Evolutionary conservation across 2,329 filamentous ascomycete genomes (phyloP), one percentile per base, ranked within the genome.

Genomic region (Cytospora piceae): DNA sequence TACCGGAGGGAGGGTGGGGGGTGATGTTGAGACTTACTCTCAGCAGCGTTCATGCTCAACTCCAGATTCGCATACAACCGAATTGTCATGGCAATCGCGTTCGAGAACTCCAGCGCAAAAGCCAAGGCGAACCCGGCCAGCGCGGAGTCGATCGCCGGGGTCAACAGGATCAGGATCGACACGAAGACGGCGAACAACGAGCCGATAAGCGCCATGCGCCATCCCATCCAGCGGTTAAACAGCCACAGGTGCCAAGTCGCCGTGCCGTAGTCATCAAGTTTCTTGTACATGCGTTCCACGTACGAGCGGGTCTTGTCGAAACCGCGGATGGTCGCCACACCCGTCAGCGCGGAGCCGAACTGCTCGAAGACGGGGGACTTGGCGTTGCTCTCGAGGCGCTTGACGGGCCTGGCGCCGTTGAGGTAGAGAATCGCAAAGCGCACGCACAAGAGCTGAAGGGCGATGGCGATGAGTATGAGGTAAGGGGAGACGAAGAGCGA

Each of bases 281-380:
- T 85, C 57, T 75, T 74, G 73, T 89, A 89, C 88, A 94, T 93
- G 63, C 86, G 83, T 14, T 87, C 81, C 55, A 91, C 80, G 69
- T 93, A 94, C 0, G 83, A 81, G 24, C 86, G 81, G 0, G 82
- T 79, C 78, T 92, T 93, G 69, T 87, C 87, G 70, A 91, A 94
- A 0, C 90, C 89, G 15, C 92, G 86, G 61, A 95, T 92, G 0
- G 91, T 94, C 1, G 86, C 82, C 22, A 95, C 85, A 6, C 92
- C 92, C 0, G 85, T 84, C 12, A 94, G 82, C 0, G 90, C 86
- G 1, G 90, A 87, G 14, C 88, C 89, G 71, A 94, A 94, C 68
- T 92, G 87, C 74, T 94, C 91, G 71, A 93, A 94, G 0, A 94
- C 87, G 0, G 92, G 92, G 0, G 88, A 91, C 75, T 93, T 94